These are phyloP conservation scores for Debaryomycetaceae sp. DNA, from an alignment of 1,139 yeast genomes.

Conservation along the genomic window DNA sequence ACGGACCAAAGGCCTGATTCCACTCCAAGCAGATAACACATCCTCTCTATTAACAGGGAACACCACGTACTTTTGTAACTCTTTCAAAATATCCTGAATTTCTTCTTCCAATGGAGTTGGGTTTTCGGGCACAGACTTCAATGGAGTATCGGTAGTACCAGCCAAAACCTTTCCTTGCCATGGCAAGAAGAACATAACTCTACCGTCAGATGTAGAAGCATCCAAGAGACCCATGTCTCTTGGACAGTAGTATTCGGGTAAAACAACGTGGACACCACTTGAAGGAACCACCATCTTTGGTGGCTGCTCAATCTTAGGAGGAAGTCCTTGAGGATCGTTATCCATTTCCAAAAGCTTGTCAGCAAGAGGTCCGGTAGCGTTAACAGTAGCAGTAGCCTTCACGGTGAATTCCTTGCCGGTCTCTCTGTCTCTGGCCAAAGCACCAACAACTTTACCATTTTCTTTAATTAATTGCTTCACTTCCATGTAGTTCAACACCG, in stretches of 20 bases:
- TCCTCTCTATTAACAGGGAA: constrained; percentile 89
- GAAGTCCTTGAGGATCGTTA: constrained; percentile 61
- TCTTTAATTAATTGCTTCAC: constrained; percentile 74
- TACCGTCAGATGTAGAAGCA: constrained; percentile 90
- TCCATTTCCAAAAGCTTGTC: constrained; percentile 88
- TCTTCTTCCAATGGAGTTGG: constrained; percentile 90
- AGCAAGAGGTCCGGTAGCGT: constrained; percentile 94
- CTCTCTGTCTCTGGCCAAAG: constrained; percentile 70
- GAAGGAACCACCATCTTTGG: constrained; percentile 91
- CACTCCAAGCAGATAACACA: constrained; percentile 94
- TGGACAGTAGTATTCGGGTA: constrained; percentile 93
- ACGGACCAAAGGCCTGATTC: constrained; percentile 90
- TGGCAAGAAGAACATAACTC: constrained; percentile 95
- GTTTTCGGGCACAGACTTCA: constrained; percentile 70
- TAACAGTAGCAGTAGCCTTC: constrained; percentile 72
- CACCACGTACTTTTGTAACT: constrained; percentile 83
- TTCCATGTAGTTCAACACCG: constrained; percentile 81
- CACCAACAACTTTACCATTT: constrained; percentile 62
- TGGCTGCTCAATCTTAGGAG: constrained; percentile 46
- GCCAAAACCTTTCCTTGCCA: constrained; percentile 98
- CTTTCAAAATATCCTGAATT: constrained; percentile 81
- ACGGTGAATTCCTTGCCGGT: constrained; percentile 60
- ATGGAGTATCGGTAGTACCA: constrained; percentile 90
- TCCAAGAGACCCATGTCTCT: constrained; percentile 84
- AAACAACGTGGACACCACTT: constrained; percentile 87